A percentile compares a stretch with the other conserved stretches of the same genome.
phyloP scores from a whole-genome alignment of 495 filamentous ascomycete species.

The Hyphodiscus hymeniophilus region DNA sequence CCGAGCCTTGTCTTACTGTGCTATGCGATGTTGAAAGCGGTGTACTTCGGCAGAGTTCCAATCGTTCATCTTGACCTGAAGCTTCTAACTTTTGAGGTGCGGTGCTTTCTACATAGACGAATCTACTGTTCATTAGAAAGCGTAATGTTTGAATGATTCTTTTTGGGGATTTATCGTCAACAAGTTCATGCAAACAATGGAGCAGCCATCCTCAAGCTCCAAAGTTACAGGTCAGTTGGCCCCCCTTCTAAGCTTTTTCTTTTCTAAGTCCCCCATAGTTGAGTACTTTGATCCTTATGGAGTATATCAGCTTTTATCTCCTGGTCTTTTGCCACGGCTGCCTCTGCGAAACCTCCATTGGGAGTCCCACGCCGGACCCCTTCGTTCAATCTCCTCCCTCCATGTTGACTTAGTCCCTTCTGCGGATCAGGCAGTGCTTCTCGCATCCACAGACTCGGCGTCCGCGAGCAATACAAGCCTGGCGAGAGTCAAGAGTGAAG shows the following conservation, averaged over 20 bases:
- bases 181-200: conserved; percentile 33
- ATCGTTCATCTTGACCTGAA: no score
- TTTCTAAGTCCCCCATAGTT: conserved; percentile 28
- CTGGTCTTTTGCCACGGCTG: conserved; percentile 66
- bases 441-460: conserved; percentile 25
- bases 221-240: conserved; percentile 56
- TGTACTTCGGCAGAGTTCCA: no score
- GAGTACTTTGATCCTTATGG: conserved; percentile 85
- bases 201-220: conserved; percentile 55
- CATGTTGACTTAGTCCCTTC: conserved; percentile 76
- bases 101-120: no score
- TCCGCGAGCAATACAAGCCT: conserved; percentile 27
- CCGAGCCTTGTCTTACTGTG: not conserved
- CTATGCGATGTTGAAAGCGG: not conserved
- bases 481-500: conserved; percentile 33
- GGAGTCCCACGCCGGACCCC: conserved; percentile 85
- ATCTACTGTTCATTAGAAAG: not conserved
- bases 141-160: not conserved
- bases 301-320: conserved; percentile 71
- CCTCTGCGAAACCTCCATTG: conserved; percentile 93
- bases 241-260: not conserved
- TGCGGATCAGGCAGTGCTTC: conserved; percentile 18
- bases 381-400: conserved; percentile 86
- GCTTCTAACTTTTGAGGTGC: no score
- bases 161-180: not conserved